Evolutionary conservation across 495 filamentous ascomycete genomes (phyloP).

Genomic region (Aspergillus cavernicola): DNA sequence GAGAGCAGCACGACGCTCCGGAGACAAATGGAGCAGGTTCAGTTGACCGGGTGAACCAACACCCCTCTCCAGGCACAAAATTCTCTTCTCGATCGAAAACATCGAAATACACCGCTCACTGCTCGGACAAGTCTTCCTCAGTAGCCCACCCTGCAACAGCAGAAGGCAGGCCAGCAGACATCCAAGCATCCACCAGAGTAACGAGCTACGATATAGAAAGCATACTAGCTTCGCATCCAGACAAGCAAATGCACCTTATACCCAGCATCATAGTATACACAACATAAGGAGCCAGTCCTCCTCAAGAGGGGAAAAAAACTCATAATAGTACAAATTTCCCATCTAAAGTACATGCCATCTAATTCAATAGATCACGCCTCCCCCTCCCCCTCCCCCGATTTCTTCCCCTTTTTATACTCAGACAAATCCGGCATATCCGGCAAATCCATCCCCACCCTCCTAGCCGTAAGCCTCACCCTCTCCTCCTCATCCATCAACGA

Average conservation of each 20-base stretch:
- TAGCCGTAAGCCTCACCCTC: slow-evolving; percentile 73
- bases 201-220: not conserved
- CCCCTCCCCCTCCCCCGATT: not conserved
- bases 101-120: not conserved
- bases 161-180: slow-evolving; percentile 4
- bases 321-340: not conserved
- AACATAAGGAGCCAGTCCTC: no score
- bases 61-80: not conserved
- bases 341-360: no score
- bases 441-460: slow-evolving; percentile 85
- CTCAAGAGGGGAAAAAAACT: no score
- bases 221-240: not conserved
- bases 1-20: slow-evolving; percentile 52
- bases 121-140: not conserved
- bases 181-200: not conserved
- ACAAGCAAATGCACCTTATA: slow-evolving; percentile 2
- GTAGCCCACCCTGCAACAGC: slow-evolving; percentile 1
- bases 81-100: not conserved
- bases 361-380: no score
- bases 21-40: slow-evolving; percentile 51
- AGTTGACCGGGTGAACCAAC: slow-evolving; percentile 29
- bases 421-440: slow-evolving; percentile 72
- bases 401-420: no score
- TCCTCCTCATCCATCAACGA: slow-evolving; percentile 83
- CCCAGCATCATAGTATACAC: slow-evolving; percentile 1